phyloP scores from a whole-genome alignment of 2,329 filamentous ascomycete species.

The Davidsoniella virescens region DNA sequence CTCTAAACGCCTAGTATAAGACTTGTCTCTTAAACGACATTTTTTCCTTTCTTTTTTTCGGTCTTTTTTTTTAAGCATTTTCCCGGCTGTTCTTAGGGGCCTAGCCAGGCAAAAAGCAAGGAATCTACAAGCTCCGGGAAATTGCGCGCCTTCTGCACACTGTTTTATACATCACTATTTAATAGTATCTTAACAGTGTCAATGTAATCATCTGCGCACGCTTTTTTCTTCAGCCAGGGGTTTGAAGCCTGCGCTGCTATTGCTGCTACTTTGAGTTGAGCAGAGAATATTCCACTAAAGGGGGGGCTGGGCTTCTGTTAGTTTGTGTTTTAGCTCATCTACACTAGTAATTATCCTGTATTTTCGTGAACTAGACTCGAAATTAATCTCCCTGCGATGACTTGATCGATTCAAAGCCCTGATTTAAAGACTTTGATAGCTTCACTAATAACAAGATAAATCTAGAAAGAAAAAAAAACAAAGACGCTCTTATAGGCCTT shows the following conservation, averaged over 20 bases:
- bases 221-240: background rate
- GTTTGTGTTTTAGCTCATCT: too few relatives aligned
- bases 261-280: background rate
- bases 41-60: background rate
- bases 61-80: background rate
- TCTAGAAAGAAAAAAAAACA: too few relatives aligned
- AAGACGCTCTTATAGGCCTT: too few relatives aligned
- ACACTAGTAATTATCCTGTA: too few relatives aligned
- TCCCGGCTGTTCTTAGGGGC: background rate
- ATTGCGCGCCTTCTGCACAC: background rate
- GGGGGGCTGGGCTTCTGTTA: constrained; percentile 1
- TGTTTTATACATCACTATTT: background rate
- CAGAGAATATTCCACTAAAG: too few relatives aligned
- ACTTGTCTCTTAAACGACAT: background rate
- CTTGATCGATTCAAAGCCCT: too few relatives aligned
- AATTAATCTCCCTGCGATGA: too few relatives aligned
- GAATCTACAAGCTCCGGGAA: constrained; percentile 1
- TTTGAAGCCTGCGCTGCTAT: background rate
- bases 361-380: too few relatives aligned
- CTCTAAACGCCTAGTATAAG: too few relatives aligned
- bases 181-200: background rate
- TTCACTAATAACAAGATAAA: too few relatives aligned
- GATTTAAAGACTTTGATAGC: too few relatives aligned
- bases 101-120: background rate
- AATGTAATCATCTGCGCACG: background rate